These are phyloP conservation scores for Amorphotheca resinae DNA, from an alignment of 495 filamentous ascomycete genomes.

Conservation along the genomic window DNA sequence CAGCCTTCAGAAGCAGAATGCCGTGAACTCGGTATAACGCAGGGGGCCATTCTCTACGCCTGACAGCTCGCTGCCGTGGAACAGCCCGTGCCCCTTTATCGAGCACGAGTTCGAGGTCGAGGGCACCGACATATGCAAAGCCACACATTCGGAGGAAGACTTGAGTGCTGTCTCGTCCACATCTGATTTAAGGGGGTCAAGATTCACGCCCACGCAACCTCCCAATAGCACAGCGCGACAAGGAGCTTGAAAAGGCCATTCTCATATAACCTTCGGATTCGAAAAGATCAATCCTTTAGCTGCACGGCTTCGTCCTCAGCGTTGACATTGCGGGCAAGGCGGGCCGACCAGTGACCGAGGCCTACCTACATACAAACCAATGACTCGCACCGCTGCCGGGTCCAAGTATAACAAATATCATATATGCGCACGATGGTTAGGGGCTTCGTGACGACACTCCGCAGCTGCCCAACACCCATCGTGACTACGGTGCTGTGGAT, in stretches of 20 bases:
- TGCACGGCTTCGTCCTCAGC: slow-evolving; percentile 2
- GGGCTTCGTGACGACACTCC: slow-evolving; percentile 1
- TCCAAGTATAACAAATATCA: not conserved
- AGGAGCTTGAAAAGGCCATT: too few species aligned
- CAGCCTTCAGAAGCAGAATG: slow-evolving; percentile 5
- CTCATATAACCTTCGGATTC: too few species aligned
- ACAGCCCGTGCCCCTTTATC: not conserved
- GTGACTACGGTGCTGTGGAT: too few species aligned
- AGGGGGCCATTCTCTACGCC: not conserved
- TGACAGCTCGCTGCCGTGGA: slow-evolving; percentile 5
- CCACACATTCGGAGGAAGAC: not conserved
- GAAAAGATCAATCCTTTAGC: too few species aligned
- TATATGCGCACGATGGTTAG: slow-evolving; percentile 11
- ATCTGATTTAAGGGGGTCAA: not conserved
- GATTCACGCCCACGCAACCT: not conserved
- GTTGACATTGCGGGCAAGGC: not conserved
- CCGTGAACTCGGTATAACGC: slow-evolving; percentile 1
- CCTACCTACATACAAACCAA: not conserved
- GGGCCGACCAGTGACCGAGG: not conserved
- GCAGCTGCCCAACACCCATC: too few species aligned
- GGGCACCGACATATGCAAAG: slow-evolving; percentile 1
- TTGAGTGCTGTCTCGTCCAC: not conserved
- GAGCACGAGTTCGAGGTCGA: not conserved
- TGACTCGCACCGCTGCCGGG: not conserved
- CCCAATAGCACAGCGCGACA: not conserved